phyloP scores from a whole-genome alignment of 495 filamentous ascomycete species.

The Tuber aestivum region DNA sequence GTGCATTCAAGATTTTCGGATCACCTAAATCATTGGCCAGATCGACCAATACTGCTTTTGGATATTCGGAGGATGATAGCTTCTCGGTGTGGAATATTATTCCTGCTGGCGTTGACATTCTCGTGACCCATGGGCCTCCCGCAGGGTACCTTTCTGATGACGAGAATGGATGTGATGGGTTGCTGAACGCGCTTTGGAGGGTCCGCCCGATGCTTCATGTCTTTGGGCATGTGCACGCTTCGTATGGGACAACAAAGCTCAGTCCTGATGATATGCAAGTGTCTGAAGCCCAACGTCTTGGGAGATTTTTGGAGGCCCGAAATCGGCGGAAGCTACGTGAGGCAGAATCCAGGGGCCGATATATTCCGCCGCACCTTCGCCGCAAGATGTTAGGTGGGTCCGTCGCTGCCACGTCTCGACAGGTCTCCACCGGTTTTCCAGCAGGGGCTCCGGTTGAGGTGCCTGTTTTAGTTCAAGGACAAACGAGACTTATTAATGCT shows the following conservation, averaged over 20 bases:
- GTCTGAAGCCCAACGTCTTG: slow-evolving; percentile 4
- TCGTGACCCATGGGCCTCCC: slow-evolving; percentile 77
- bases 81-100: slow-evolving; percentile 52
- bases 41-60: slow-evolving; percentile 8
- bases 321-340: not conserved
- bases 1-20: slow-evolving; percentile 24
- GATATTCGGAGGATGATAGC: not conserved
- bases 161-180: slow-evolving; percentile 65
- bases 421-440: not conserved
- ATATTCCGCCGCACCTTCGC: not conserved
- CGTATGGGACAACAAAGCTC: slow-evolving; percentile 55
- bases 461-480: not conserved
- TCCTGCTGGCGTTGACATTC: slow-evolving; percentile 68
- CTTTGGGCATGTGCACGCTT: slow-evolving; percentile 81
- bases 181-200: slow-evolving; percentile 70
- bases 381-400: not conserved
- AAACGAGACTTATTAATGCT: not conserved
- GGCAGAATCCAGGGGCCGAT: not conserved
- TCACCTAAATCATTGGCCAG: slow-evolving; percentile 17
- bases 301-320: not conserved
- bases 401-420: not conserved
- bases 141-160: slow-evolving; percentile 63
- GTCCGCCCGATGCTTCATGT: slow-evolving; percentile 74
- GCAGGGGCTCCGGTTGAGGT: not conserved
- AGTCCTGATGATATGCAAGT: slow-evolving; percentile 48